These are phyloP conservation scores for Gossypium schwendimanii DNA, from an alignment of 441 rosid species.

Conservation along the genomic window DNA sequence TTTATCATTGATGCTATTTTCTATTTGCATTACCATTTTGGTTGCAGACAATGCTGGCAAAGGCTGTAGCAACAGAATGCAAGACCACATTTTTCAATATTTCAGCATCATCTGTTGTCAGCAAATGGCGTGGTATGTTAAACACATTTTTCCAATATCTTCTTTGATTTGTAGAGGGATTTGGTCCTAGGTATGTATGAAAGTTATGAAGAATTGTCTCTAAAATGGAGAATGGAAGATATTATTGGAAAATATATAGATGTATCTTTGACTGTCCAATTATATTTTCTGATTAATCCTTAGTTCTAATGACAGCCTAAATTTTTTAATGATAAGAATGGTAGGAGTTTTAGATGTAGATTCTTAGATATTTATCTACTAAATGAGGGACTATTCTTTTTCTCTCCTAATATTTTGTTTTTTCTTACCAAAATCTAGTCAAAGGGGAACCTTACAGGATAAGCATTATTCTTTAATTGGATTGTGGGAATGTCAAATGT, in stretches of 20 bases:
- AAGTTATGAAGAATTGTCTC: not conserved
- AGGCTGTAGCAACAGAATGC: slow-evolving; percentile 99
- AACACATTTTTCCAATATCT: not conserved
- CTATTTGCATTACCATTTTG: slow-evolving; percentile 4
- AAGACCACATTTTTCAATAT: slow-evolving; percentile 94
- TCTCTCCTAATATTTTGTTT: not conserved
- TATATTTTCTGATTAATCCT: not conserved
- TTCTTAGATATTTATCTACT: not conserved
- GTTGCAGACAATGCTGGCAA: slow-evolving; percentile 93
- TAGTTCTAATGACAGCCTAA: not conserved
- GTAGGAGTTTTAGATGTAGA: not conserved
- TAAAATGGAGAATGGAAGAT: not conserved
- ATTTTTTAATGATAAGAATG: not conserved
- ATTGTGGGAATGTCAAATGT: not conserved
- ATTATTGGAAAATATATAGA: not conserved
- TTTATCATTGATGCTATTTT: slow-evolving; percentile 5
- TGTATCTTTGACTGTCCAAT: not conserved
- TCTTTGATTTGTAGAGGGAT: not conserved
- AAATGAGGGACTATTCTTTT: not conserved
- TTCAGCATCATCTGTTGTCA: slow-evolving; percentile 94
- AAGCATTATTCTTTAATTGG: not conserved
- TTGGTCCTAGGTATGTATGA: not conserved
- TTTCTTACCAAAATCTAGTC: not conserved
- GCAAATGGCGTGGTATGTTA: slow-evolving; percentile 93
- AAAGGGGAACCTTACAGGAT: not conserved